A percentile compares a stretch with the other conserved stretches of the same genome.
phyloP scores from a whole-genome alignment of 2,329 filamentous ascomycete genomes.

The Microdochium bolleyi region DNA sequence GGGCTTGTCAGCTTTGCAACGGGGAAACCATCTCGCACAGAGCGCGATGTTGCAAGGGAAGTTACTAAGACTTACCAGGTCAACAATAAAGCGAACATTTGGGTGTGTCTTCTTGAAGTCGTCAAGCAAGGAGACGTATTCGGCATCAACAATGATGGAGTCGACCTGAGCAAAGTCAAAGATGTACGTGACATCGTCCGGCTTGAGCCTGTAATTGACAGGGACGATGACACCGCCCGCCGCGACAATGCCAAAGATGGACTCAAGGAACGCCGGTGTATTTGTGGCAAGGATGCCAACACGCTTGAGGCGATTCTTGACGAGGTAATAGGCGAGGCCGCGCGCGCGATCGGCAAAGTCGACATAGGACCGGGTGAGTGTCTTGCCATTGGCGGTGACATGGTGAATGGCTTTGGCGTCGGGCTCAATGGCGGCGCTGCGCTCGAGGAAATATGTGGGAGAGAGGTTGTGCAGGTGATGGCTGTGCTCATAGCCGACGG shows the following conservation, averaged over 20 bases:
- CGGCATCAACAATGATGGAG: constrained; percentile 75
- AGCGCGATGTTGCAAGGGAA: not conserved
- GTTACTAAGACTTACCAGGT: constrained; percentile 36
- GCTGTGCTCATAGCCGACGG: constrained; percentile 33
- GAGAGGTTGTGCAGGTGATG: constrained; percentile 70
- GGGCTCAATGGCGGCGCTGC: constrained; percentile 83
- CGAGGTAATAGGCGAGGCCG: constrained; percentile 81
- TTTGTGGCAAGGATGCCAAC: constrained; percentile 87
- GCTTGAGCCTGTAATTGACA: constrained; percentile 58
- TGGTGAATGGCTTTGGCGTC: constrained; percentile 80
- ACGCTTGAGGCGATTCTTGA: constrained; percentile 62
- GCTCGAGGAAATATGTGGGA: constrained; percentile 79
- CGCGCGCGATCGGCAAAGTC: constrained; percentile 80
- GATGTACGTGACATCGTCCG: constrained; percentile 84
- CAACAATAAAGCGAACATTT: constrained; percentile 64
- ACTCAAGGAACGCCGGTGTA: constrained; percentile 88
- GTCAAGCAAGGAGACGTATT: constrained; percentile 66
- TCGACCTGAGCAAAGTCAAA: constrained; percentile 84
- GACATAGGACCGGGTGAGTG: constrained; percentile 68
- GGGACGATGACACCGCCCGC: constrained; percentile 72
- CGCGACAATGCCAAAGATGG: constrained; percentile 79
- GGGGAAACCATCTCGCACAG: not conserved
- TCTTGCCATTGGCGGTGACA: constrained; percentile 66
- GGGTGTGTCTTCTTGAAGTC: constrained; percentile 54
- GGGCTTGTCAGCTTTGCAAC: not conserved